A percentile compares a stretch with the other conserved stretches of the same genome.
Evolutionary conservation across 2,329 filamentous ascomycete genomes (phyloP).

Genomic region (Fusarium mundagurra): DNA sequence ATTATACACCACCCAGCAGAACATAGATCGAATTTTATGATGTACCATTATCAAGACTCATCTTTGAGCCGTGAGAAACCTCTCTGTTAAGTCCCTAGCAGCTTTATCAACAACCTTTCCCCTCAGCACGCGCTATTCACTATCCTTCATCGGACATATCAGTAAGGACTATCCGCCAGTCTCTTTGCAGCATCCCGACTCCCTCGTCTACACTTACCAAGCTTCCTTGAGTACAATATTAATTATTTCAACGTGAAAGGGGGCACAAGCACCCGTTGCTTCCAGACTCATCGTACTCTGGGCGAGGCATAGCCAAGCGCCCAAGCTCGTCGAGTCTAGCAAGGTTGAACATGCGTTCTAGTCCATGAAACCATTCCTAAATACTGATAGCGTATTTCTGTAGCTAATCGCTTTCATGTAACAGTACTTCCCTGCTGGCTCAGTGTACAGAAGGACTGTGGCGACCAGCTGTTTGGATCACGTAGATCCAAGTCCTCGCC

Average conservation of each 20-base stretch:
- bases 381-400: fast-evolving
- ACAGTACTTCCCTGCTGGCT: fast-evolving
- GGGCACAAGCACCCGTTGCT: background rate
- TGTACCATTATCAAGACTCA: fast-evolving
- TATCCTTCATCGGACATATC: background rate
- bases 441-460: background rate
- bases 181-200: background rate
- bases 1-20: background rate
- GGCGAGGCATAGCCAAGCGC: background rate
- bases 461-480: background rate
- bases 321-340: background rate
- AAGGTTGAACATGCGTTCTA: background rate
- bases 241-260: background rate
- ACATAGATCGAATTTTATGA: fast-evolving
- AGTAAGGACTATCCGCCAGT: constrained; percentile 1
- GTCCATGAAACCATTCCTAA: background rate
- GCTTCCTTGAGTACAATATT: background rate
- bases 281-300: background rate
- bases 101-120: background rate
- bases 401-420: background rate
- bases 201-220: background rate
- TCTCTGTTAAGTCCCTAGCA: background rate
- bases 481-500: background rate
- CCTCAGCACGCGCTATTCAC: constrained; percentile 3
- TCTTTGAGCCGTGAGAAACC: background rate